Percentiles rank a stretch among this genome's conserved stretches.
Conservation (phyloP, 1,284 basidiomycete species). For the Farysia itapuensis region DNA sequence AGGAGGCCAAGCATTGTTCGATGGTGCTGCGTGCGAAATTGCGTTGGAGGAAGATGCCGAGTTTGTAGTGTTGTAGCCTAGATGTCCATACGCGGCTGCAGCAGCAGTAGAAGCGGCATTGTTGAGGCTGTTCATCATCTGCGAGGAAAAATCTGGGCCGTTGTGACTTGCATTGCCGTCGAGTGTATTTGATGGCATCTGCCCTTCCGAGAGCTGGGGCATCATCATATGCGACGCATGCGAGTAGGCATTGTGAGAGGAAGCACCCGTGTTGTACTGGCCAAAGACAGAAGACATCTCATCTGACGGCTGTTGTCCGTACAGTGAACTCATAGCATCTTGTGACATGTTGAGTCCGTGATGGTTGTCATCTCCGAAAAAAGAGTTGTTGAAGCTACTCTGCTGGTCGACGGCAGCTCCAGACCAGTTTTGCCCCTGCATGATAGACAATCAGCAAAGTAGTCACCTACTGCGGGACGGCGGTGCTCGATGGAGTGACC, state of each 20-base stretch:
- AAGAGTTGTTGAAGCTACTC: slow-evolving; percentile 17
- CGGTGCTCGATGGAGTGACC: no score
- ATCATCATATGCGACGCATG: slow-evolving; percentile 24
- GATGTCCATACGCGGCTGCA: slow-evolving; percentile 36
- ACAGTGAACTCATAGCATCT: slow-evolving; percentile 24
- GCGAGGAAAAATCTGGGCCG: slow-evolving; percentile 6
- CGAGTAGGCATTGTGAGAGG: slow-evolving; percentile 8
- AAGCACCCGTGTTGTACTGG: slow-evolving; percentile 9
- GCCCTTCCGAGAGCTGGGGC: slow-evolving; percentile 5
- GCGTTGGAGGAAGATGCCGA: slow-evolving; percentile 23
- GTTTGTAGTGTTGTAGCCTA: slow-evolving; percentile 23
- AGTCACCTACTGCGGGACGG: no score
- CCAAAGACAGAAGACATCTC: slow-evolving; percentile 7
- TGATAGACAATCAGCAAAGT: neutral
- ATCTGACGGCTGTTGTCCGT: slow-evolving; percentile 8
- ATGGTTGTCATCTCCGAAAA: slow-evolving; percentile 14
- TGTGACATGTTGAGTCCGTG: slow-evolving; percentile 10
- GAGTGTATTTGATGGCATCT: no score
- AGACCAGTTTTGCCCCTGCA: slow-evolving; percentile 30
- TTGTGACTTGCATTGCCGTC: neutral
- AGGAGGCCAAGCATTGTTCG: neutral
- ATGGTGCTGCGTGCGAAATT: no score
- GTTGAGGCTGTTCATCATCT: slow-evolving; percentile 13
- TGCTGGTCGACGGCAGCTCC: slow-evolving; percentile 9
- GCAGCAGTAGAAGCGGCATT: slow-evolving; percentile 33